A percentile compares a stretch with the other conserved stretches of the same genome.
Evolutionary conservation across 2,329 filamentous ascomycete species (phyloP).

Genomic region (Fusarium solani-melongenae): DNA sequence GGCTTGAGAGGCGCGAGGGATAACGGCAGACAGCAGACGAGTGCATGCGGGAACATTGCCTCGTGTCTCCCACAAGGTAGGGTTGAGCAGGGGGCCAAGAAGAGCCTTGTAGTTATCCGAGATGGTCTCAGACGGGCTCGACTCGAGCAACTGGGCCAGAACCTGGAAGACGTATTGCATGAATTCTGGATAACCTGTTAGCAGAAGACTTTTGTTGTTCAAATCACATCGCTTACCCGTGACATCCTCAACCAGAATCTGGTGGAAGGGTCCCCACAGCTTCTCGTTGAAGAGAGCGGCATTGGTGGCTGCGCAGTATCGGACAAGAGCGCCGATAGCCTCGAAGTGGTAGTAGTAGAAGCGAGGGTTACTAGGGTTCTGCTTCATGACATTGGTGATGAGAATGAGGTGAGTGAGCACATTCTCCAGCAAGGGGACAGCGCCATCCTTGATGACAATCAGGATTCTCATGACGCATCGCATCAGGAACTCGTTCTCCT

Average conservation of each 20-base stretch:
- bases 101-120: constrained; percentile 85
- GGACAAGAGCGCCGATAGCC: constrained; percentile 87
- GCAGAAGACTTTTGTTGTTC: constrained; percentile 5
- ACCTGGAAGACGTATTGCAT: constrained; percentile 97
- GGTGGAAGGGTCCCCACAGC: constrained; percentile 85
- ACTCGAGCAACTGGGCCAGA: constrained; percentile 89
- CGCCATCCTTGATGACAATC: constrained; percentile 89
- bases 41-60: constrained; percentile 94
- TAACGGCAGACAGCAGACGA: constrained; percentile 84
- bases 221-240: constrained; percentile 64
- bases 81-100: constrained; percentile 80
- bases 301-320: constrained; percentile 72
- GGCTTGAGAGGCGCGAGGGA: constrained; percentile 78
- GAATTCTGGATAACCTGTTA: constrained; percentile 73
- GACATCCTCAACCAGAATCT: constrained; percentile 83
- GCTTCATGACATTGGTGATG: constrained; percentile 91
- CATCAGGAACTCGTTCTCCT: constrained; percentile 99
- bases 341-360: constrained; percentile 99
- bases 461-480: constrained; percentile 97
- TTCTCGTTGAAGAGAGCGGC: constrained; percentile 81
- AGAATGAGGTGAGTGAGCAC: constrained; percentile 86
- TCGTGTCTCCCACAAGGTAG: constrained; percentile 88
- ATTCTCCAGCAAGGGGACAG: constrained; percentile 77
- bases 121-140: constrained; percentile 81
- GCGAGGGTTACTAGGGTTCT: constrained; percentile 95